phyloP scores from a whole-genome alignment of 192 early-diverging fungal genomes.

The Ambispora gerdemannii region DNA sequence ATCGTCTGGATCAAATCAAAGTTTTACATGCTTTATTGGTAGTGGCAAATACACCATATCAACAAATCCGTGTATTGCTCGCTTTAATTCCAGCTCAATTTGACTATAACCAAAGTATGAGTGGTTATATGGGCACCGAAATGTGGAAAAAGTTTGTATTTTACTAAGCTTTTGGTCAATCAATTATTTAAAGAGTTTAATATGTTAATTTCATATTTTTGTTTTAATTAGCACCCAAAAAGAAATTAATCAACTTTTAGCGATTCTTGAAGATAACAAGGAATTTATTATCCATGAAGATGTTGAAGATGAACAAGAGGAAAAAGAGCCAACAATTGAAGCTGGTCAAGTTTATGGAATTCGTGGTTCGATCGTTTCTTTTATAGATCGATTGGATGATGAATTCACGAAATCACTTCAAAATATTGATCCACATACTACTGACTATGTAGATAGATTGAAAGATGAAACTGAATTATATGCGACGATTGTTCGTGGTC shows the following conservation, averaged over 20 bases:
- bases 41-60: conserved; percentile 66
- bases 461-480: conserved; percentile 87
- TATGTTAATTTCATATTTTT: too few relatives aligned
- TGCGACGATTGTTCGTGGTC: conserved; percentile 80
- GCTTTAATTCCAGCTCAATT: conserved; percentile 86
- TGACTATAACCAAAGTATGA: conserved; percentile 65
- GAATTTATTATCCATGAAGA: conserved; percentile 68
- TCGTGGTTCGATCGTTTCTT: conserved; percentile 81
- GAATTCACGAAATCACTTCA: conserved; percentile 96
- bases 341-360: conserved; percentile 57
- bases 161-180: too few relatives aligned
- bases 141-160: conserved; percentile 68
- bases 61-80: conserved; percentile 81
- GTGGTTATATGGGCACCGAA: conserved; percentile 71
- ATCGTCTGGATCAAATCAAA: conserved; percentile 73
- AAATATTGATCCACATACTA: conserved; percentile 94
- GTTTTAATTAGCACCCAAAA: conserved; percentile 45
- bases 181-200: conserved; percentile 26
- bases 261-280: conserved; percentile 71
- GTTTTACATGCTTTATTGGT: conserved; percentile 63
- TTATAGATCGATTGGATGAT: conserved; percentile 93
- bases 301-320: conserved; percentile 61
- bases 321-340: conserved; percentile 54
- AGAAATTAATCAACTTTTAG: conserved; percentile 76
- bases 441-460: conserved; percentile 93